These are phyloP conservation scores for Penicillium oxalicum DNA, from an alignment of 2,329 filamentous ascomycete species.

Conservation along the genomic window DNA sequence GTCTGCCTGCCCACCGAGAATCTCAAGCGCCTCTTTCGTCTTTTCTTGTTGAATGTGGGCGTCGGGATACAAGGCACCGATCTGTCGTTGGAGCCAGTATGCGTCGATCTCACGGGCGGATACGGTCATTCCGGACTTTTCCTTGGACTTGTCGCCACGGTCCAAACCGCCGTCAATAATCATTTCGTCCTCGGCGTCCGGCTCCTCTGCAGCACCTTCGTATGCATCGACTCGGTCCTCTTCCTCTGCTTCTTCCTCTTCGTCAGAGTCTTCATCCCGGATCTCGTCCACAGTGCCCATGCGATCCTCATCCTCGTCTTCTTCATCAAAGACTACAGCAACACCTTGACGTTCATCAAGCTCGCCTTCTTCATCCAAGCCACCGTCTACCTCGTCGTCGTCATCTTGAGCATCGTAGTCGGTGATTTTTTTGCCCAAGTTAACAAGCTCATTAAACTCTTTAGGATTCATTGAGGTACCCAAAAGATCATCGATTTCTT, in stretches of 20 bases:
- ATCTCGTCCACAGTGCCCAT: conserved; percentile 76
- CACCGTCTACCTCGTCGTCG: conserved; percentile 77
- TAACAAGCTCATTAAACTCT: conserved; percentile 94
- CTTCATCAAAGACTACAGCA: conserved; percentile 92
- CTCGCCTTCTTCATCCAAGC: conserved; percentile 62
- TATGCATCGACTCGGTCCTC: conserved; percentile 53
- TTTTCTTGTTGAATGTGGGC: conserved; percentile 92
- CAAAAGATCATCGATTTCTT: conserved; percentile 88
- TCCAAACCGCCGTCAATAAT: conserved; percentile 65
- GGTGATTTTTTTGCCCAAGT: conserved; percentile 96
- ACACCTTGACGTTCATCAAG: conserved; percentile 94
- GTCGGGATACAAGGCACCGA: conserved; percentile 81
- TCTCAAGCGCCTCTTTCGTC: conserved; percentile 74
- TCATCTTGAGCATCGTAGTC: conserved; percentile 97
- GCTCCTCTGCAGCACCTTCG: conserved; percentile 37
- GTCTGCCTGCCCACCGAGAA: conserved; percentile 67
- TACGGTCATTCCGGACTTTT: conserved; percentile 52
- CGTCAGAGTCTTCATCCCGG: conserved; percentile 75
- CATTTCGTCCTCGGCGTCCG: conserved; percentile 62
- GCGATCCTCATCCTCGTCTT: conserved; percentile 78
- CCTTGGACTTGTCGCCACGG: conserved; percentile 39
- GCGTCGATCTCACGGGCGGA: conserved; percentile 88
- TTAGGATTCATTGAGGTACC: conserved; percentile 77
- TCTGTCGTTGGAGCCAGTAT: conserved; percentile 92
- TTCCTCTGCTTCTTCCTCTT: conserved; percentile 64